Evolutionary conservation across 768 basidiomycete species (phyloP).

Genomic region (Amyloporia xantha): DNA sequence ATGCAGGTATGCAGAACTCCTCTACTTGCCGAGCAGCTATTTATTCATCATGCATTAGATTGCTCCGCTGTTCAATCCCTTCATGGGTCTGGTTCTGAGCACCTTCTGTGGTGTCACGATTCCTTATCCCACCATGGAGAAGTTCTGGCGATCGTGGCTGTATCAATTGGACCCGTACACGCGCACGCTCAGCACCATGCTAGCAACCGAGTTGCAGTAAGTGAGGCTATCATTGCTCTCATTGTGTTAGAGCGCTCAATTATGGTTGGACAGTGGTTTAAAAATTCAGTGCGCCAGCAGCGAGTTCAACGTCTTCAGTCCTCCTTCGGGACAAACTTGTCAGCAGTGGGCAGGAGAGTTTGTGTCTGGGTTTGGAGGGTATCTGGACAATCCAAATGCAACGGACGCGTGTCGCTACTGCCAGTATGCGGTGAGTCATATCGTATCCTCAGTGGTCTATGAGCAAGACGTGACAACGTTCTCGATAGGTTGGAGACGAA

Average conservation of each 20-base stretch:
- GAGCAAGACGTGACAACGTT: neutral
- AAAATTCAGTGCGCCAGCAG: conserved; percentile 53
- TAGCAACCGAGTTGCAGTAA: conserved; percentile 72
- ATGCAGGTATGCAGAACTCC: conserved; percentile 44
- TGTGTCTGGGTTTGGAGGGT: conserved; percentile 57
- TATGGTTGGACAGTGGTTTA: conserved; percentile 43
- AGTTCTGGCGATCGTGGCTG: conserved; percentile 75
- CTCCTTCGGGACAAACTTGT: conserved; percentile 73
- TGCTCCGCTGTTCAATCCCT: conserved; percentile 77
- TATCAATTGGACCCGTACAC: conserved; percentile 71
- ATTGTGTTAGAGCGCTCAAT: conserved; percentile 11
- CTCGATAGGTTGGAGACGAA: conserved; percentile 49
- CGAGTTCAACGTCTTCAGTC: conserved; percentile 68
- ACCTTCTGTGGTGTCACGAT: conserved; percentile 81
- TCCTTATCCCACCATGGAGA: conserved; percentile 53
- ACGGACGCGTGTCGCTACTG: conserved; percentile 67
- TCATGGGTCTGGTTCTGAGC: conserved; percentile 55
- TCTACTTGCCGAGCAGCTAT: conserved; percentile 8
- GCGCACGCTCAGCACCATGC: conserved; percentile 61
- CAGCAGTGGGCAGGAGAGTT: conserved; percentile 63
- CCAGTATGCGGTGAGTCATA: conserved; percentile 39
- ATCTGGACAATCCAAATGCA: conserved; percentile 61
- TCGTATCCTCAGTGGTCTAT: neutral
- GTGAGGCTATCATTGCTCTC: conserved; percentile 4
- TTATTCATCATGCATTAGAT: conserved; percentile 27